These are phyloP conservation scores for Coffea eugenioides DNA, from an alignment of 257 asterid genomes.

Conservation along the genomic window DNA sequence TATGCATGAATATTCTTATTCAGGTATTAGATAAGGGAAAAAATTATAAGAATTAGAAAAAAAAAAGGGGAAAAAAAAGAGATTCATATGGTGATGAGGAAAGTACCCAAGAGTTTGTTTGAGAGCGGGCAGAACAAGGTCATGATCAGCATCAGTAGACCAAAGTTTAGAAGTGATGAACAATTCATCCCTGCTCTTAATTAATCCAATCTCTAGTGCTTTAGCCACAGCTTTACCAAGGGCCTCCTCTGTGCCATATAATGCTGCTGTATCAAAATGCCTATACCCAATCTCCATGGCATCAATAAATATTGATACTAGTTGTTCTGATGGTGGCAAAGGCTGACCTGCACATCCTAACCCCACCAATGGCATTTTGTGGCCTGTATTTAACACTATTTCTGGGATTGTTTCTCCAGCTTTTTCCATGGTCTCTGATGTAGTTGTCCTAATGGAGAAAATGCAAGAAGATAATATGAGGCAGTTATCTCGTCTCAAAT, in stretches of 20 bases:
- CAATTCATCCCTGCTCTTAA: slow-evolving; percentile 36
- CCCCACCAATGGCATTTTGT: slow-evolving; percentile 40
- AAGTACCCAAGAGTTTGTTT: slow-evolving; percentile 37
- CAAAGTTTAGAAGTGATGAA: slow-evolving; percentile 52
- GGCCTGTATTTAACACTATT: slow-evolving; percentile 33
- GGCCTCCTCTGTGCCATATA: slow-evolving; percentile 42
- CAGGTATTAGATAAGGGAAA: no score
- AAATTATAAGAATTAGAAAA: no score
- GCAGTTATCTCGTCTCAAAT: no score
- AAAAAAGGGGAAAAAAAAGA: no score
- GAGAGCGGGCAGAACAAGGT: slow-evolving; percentile 51
- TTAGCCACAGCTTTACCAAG: slow-evolving; percentile 41
- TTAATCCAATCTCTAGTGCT: slow-evolving; percentile 36
- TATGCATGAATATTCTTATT: not conserved
- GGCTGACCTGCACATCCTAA: slow-evolving; percentile 32
- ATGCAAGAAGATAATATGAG: not conserved
- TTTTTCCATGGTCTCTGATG: not conserved
- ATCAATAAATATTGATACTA: slow-evolving; percentile 25
- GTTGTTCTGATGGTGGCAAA: slow-evolving; percentile 31
- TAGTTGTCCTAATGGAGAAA: not conserved
- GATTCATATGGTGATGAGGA: not conserved
- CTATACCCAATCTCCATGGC: slow-evolving; percentile 47
- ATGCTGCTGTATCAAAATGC: slow-evolving; percentile 53
- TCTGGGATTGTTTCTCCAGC: not conserved
- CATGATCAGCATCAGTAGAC: slow-evolving; percentile 25